Evolutionary conservation across 73 alveolate species (phyloP).

Genomic region (Tetrahymena elliotti): DNA sequence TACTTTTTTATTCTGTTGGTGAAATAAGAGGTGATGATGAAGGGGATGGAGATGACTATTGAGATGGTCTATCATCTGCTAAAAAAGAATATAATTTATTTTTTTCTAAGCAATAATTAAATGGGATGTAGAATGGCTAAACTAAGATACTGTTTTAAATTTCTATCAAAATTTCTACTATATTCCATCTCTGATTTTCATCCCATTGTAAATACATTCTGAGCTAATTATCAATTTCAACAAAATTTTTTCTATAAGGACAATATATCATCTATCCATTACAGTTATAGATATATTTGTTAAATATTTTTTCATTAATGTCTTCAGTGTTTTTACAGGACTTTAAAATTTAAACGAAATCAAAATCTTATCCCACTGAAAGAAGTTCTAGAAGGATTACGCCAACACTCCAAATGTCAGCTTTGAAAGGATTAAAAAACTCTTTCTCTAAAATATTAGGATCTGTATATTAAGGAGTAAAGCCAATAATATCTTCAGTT

Average conservation of each 20-base stretch:
- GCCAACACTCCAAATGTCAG: constrained; percentile 76
- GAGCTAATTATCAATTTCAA: background rate
- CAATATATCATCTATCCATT: background rate
- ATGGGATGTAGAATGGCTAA: background rate
- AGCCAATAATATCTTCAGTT: background rate
- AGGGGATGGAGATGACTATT: background rate
- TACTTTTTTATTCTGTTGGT: background rate
- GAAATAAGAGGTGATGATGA: background rate
- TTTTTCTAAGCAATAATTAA: background rate
- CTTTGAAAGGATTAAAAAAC: constrained; percentile 12
- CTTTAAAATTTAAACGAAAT: background rate
- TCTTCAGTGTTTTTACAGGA: background rate
- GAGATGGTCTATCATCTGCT: background rate
- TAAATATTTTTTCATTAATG: background rate
- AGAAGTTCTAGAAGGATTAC: constrained; percentile 64
- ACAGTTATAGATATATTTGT: background rate
- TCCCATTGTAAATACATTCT: background rate
- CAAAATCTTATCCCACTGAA: background rate
- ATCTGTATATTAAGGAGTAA: background rate
- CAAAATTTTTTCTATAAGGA: background rate
- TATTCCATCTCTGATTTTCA: background rate
- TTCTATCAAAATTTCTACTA: background rate
- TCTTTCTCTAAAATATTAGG: background rate
- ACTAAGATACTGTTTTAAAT: background rate
- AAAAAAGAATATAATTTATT: background rate